Conservation (phyloP, 441 rosid genomes). For the Manihot esculenta region DNA sequence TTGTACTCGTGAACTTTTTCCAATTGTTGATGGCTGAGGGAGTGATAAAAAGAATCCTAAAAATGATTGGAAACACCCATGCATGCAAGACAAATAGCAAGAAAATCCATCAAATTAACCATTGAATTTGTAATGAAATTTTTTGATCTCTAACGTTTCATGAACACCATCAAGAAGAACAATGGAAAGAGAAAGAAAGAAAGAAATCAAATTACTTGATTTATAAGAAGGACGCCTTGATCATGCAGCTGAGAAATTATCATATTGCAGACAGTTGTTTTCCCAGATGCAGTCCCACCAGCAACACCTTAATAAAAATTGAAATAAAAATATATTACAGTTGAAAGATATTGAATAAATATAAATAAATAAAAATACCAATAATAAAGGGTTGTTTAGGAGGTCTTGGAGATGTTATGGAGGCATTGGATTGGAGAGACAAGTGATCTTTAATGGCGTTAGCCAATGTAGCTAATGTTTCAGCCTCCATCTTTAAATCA, state of each 20-base stretch:
- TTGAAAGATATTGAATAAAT: background rate
- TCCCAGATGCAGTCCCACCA: constrained; percentile 89
- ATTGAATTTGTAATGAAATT: too few relatives aligned
- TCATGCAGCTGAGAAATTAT: constrained; percentile 83
- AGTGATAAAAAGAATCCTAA: constrained; percentile 86
- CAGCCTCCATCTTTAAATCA: constrained; percentile 30
- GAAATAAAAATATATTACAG: background rate
- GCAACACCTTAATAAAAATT: constrained; percentile 54
- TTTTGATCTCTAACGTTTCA: too few relatives aligned
- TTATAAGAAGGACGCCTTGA: constrained; percentile 77
- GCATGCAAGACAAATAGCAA: background rate
- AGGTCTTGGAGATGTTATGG: constrained; percentile 29
- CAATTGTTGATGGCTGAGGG: constrained; percentile 48
- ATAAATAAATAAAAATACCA: constrained; percentile 31
- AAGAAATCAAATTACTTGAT: constrained; percentile 48
- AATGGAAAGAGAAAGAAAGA: background rate
- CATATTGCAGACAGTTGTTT: constrained; percentile 92
- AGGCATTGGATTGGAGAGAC: constrained; percentile 31
- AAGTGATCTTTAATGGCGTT: constrained; percentile 32
- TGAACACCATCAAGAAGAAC: too few relatives aligned
- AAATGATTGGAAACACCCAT: background rate
- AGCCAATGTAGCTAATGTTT: constrained; percentile 15
- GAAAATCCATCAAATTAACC: background rate
- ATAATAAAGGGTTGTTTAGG: constrained; percentile 70
- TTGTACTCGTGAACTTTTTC: constrained; percentile 77